Base-by-base conservation (phyloP, 805 yeast species). In the Blastobotrys terrestris region DNA sequence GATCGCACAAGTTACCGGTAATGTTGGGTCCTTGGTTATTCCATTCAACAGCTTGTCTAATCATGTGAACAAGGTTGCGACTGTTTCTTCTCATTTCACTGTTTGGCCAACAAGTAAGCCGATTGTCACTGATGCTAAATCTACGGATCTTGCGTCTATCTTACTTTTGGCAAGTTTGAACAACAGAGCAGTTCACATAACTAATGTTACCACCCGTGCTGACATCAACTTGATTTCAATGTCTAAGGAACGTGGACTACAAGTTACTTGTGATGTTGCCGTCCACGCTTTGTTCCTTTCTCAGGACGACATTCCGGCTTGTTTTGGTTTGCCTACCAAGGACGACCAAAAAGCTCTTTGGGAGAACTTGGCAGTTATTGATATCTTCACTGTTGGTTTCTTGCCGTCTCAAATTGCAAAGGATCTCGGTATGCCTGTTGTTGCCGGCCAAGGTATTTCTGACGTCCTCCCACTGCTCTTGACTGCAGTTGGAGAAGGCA, bases 121-220 rank as follows among this genome's bases (percentile, higher is more conserved):
- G 55, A 85, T 92, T 55, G 78, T 91, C 58, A 89, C 97, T 43
- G 97, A 92, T 71, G 97, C 98, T 48, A 83, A 81, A 67, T 84
- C 92, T 21, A 87, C 97, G 41, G 92, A 89, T 64, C 76, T 92
- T 64, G 98, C 98, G n/a, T 87, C 96, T 2, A 85, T 91, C 45
- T 74, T 92, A 67, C 78, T 92, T 64, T 76, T 92, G 71, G 96
- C 97, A 44, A 86, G 96, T 22, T 78, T 92, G 66, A 90, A 87
- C 76, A 79, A 75, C 72, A 80, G 95, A 64, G 75, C 89, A 42
- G 85, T 92, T 58, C 98, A 92, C 70, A 83, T 92, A 62, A 87
- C 96, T 52, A 90, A 87, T 60, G 94, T 92, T 49, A 81, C 87
- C 43, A 77, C 85, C 55, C 81, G 78, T 66, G 88, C 85, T 59